phyloP scores from a whole-genome alignment of 2,329 filamentous ascomycete species.

The Hypoxylon sp. region DNA sequence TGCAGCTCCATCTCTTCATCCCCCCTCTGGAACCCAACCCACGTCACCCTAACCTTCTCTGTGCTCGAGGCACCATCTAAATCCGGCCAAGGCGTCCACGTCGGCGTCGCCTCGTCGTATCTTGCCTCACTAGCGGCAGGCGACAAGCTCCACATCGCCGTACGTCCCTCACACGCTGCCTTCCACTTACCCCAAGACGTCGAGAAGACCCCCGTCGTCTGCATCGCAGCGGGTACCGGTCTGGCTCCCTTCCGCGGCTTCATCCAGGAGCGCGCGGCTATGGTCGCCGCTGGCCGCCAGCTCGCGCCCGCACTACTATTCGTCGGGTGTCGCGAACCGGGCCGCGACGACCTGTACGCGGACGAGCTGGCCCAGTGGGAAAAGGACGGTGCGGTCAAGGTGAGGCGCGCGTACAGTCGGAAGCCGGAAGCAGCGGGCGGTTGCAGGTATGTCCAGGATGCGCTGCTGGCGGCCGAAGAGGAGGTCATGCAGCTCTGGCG shows the following conservation, averaged over 20 bases:
- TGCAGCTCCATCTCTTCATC: conserved; percentile 79
- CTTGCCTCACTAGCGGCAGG: conserved; percentile 65
- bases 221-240: conserved; percentile 68
- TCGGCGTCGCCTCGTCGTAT: conserved; percentile 75
- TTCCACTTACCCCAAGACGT: conserved; percentile 66
- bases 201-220: conserved; percentile 65
- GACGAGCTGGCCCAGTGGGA: conserved; percentile 74
- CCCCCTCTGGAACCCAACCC: conserved; percentile 70
- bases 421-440: conserved; percentile 60
- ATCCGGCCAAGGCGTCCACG: conserved; percentile 64
- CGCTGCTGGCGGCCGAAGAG: conserved; percentile 57
- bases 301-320: conserved; percentile 76
- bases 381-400: conserved; percentile 70
- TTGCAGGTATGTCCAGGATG: conserved; percentile 65
- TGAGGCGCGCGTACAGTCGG: conserved; percentile 73
- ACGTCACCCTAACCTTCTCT: conserved; percentile 77
- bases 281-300: conserved; percentile 64
- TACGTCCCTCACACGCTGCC: conserved; percentile 56
- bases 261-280: conserved; percentile 71
- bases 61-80: conserved; percentile 72
- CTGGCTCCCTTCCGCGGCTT: conserved; percentile 76
- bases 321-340: conserved; percentile 72
- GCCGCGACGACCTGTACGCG: conserved; percentile 72
- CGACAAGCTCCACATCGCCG: conserved; percentile 60
- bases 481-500: conserved; percentile 60